Evolutionary conservation across 2,329 filamentous ascomycete genomes (phyloP).

Genomic region (Alternaria metachromatica): DNA sequence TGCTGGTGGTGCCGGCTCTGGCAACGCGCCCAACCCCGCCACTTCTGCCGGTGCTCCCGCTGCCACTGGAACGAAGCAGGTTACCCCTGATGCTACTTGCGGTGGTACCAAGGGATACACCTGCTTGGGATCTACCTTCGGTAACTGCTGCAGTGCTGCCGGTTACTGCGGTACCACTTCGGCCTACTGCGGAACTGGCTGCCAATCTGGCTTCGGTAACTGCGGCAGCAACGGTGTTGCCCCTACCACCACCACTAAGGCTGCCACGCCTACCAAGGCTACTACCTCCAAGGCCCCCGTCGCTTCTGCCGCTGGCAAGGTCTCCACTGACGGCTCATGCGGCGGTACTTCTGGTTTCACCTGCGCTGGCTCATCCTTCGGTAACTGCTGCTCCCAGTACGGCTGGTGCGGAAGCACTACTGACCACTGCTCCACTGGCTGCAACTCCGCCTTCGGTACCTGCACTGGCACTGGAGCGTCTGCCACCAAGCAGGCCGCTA

Average conservation of each 20-base stretch:
- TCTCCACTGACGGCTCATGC: conserved; percentile 33
- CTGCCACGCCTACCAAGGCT: not conserved
- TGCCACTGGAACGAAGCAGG: conserved; percentile 32
- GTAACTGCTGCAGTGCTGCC: conserved; percentile 53
- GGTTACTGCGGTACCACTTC: conserved; percentile 38
- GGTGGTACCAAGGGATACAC: conserved; percentile 51
- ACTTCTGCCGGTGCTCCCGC: conserved; percentile 14
- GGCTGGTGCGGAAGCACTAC: conserved; percentile 48
- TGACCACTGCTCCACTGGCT: conserved; percentile 41
- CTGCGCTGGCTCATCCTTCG: conserved; percentile 53
- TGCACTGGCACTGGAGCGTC: conserved; percentile 22
- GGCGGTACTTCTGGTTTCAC: conserved; percentile 37
- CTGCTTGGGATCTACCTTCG: conserved; percentile 51
- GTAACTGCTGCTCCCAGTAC: conserved; percentile 54
- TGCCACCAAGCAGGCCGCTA: not conserved
- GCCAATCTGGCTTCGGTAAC: conserved; percentile 37
- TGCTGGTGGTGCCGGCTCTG: conserved; percentile 45
- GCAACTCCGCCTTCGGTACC: conserved; percentile 43
- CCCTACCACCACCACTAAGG: conserved; percentile 2
- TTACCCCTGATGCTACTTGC: conserved; percentile 52
- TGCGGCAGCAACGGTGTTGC: conserved; percentile 22
- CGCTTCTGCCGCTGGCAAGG: conserved; percentile 12
- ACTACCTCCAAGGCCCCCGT: conserved; percentile 7
- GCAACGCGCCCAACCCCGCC: conserved; percentile 14
- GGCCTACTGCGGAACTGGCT: conserved; percentile 40